Percentiles rank a stretch among this genome's conserved stretches.
These are phyloP conservation scores for Talaromyces adpressus DNA, from an alignment of 495 filamentous ascomycete species.

Conservation along the genomic window DNA sequence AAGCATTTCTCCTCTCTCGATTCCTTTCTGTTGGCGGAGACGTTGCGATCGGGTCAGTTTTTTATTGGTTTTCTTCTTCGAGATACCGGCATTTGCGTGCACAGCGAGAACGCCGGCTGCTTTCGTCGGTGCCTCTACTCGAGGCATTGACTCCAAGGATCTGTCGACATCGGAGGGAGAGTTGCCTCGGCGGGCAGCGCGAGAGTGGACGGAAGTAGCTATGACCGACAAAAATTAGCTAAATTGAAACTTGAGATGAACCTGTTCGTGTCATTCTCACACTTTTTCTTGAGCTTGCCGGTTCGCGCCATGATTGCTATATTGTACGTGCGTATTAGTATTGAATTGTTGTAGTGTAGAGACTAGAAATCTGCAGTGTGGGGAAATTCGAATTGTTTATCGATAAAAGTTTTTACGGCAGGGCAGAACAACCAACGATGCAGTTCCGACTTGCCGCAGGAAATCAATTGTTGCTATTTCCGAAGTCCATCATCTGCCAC, in stretches of 20 bases:
- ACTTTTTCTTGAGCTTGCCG: constrained; percentile 27
- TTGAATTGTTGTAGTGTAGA: neutral
- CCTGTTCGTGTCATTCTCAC: constrained; percentile 18
- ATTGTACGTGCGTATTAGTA: too few relatives aligned
- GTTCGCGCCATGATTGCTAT: constrained; percentile 43
- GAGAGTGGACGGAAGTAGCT: constrained; percentile 54
- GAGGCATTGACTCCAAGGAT: constrained; percentile 56
- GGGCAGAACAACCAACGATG: constrained; percentile 19
- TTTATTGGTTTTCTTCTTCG: constrained; percentile 58
- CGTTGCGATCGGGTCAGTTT: constrained; percentile 57
- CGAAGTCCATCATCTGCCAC: neutral
- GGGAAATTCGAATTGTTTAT: constrained; percentile 17
- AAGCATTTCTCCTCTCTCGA: constrained; percentile 64
- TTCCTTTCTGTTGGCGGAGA: constrained; percentile 58
- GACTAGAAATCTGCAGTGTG: neutral
- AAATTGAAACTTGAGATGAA: neutral
- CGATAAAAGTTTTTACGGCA: constrained; percentile 36
- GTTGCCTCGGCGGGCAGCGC: constrained; percentile 63
- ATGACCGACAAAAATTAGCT: too few relatives aligned
- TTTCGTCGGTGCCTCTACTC: constrained; percentile 40
- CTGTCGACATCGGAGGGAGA: constrained; percentile 70
- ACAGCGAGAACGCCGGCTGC: constrained; percentile 54
- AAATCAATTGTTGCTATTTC: neutral
- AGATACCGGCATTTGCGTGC: constrained; percentile 53
- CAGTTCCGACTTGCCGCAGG: constrained; percentile 10